Conservation (phyloP, 139 green algal species). For the Chara braunii region DNA sequence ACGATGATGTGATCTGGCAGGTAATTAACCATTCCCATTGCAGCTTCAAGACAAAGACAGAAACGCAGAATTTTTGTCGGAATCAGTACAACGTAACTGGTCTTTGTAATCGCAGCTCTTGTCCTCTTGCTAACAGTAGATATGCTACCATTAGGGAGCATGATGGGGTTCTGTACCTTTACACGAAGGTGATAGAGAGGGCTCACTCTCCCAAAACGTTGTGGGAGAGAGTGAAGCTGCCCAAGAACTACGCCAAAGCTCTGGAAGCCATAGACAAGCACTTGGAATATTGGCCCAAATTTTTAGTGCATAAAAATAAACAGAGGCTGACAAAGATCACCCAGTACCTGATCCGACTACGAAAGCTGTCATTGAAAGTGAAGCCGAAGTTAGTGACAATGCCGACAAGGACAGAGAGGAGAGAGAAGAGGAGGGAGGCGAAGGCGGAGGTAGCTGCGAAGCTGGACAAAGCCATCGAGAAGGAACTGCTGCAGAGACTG, state of each 20-base stretch:
- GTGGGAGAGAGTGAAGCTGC: conserved; percentile 89
- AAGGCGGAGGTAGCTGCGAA: conserved; percentile 85
- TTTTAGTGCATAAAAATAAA: conserved; percentile 99
- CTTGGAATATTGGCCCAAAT: conserved; percentile 90
- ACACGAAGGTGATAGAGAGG: conserved; percentile 94
- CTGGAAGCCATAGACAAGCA: conserved; percentile 76
- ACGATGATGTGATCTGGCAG: conserved; percentile 82
- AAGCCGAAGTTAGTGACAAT: conserved; percentile 88
- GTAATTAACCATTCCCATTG: conserved; percentile 93
- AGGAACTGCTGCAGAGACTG: conserved; percentile 79
- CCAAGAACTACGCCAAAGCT: conserved; percentile 72
- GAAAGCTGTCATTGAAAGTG: conserved; percentile 63
- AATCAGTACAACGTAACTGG: conserved; percentile 98
- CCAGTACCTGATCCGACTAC: conserved; percentile 96
- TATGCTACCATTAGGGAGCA: conserved; percentile 61
- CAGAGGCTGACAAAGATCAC: conserved; percentile 99
- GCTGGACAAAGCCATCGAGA: conserved; percentile 64
- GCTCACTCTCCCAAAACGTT: conserved; percentile 88
- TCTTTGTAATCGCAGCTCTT: conserved; percentile 64
- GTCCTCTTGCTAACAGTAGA: conserved; percentile 88
- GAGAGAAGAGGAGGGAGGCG: conserved; percentile 67
- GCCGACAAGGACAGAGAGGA: conserved; percentile 67
- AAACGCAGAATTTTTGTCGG: conserved; percentile 83
- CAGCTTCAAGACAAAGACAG: conserved; percentile 83
- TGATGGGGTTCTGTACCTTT: conserved; percentile 74